A percentile compares a stretch with the other conserved stretches of the same genome.
Conservation (phyloP, 495 filamentous ascomycete genomes). For the Amphirosellinia nigrospora region DNA sequence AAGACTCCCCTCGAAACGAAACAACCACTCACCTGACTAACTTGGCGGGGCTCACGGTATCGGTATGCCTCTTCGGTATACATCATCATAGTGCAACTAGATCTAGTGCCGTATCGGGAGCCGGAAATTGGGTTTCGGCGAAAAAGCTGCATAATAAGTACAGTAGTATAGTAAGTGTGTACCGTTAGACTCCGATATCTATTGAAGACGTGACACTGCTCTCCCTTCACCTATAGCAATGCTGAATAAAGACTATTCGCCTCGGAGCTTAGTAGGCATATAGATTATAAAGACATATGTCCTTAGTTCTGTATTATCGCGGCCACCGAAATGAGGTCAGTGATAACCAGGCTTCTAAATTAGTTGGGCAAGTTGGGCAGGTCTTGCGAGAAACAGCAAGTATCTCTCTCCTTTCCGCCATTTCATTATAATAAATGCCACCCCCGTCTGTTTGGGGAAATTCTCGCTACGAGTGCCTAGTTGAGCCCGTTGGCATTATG, state of each 20-base stretch:
- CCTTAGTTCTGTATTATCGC: neutral
- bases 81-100: too few species aligned
- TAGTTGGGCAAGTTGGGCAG: too few species aligned
- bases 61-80: slow-evolving; percentile 5
- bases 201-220: neutral
- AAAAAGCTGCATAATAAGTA: neutral
- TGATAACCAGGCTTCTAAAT: neutral
- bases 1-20: slow-evolving; percentile 4
- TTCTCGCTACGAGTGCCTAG: neutral
- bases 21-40: slow-evolving; percentile 1
- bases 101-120: neutral
- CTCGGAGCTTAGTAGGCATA: too few species aligned
- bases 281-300: neutral
- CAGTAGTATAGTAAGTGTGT: neutral
- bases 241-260: too few species aligned
- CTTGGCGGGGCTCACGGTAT: neutral
- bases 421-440: neutral
- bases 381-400: neutral
- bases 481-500: neutral
- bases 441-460: neutral
- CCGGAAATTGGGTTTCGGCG: neutral
- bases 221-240: too few species aligned
- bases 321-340: neutral
- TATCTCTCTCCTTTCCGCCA: neutral
- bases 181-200: neutral